Evolutionary conservation across 2,329 filamentous ascomycete species (phyloP), one percentile per base, ranked within the genome.

Genomic region (Ilyonectria sp.): DNA sequence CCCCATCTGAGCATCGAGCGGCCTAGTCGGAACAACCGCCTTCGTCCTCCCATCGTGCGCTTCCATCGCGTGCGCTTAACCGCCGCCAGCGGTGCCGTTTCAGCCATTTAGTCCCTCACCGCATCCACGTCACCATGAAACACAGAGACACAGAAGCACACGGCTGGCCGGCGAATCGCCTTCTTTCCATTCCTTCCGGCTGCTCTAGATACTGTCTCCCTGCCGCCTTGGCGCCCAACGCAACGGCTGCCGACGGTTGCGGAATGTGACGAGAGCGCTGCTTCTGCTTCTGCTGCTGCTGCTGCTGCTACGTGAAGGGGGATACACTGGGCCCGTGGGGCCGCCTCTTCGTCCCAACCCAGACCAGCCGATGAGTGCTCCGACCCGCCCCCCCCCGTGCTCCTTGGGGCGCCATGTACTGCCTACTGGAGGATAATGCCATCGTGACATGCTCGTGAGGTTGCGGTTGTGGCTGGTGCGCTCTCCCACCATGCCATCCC

Each of bases 51-150:
- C 49, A 66, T 67, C 59, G 26, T 66, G 61, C 62, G 68, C 69
- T 59, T 52, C 58, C 29, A 63, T 68, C 55, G 63, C 63, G 37
- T 60, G 55, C 46, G 57, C 63, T 61, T 61, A 65, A 52, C 55
- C 43, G 21, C 59, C 37, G 54, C 59, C 62, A 67, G 46, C 59
- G 37, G 21, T 60, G 40, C 65, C 60, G 55, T 67, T 68, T 64
- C 67, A 66, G 56, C 53, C 67, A 64, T 49, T 64, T 56, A 63
- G 59, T 67, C 54, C 53, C 64, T 63, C 60, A 55, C 49, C 60
- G 63, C 61, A 63, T 72, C 65, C 71, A 75, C 74, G 72, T 75
- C 72, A 75, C 69, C 65, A 68, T 75, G 72, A 75, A 71, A 69
- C 67, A 69, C 66, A 74, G 72, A 75, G 70, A 69, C 67, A 69